Evolutionary conservation across 164 flowering plant genomes (phyloP).

Genomic region (Vitis rotundifolia): DNA sequence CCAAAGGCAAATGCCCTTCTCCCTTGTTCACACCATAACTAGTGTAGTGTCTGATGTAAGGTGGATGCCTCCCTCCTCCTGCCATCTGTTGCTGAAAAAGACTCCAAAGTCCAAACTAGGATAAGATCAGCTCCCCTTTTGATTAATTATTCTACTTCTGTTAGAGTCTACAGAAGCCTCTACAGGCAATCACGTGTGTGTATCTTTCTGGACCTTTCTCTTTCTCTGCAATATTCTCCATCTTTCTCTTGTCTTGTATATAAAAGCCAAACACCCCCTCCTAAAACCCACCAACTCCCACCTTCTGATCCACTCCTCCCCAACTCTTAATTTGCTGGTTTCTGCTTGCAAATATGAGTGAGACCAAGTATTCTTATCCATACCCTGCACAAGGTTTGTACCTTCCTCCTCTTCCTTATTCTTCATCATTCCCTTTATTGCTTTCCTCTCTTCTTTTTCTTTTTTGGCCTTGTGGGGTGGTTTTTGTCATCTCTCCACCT

Average conservation of each 20-base stretch:
- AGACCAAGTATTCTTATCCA: slow-evolving; percentile 42
- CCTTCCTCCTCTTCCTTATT: not conserved
- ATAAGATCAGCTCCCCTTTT: too few species aligned
- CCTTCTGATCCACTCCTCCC: not conserved
- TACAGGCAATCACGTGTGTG: not conserved
- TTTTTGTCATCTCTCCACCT: too few species aligned
- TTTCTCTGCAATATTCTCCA: not conserved
- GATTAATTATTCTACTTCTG: too few species aligned
- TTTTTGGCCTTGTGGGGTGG: too few species aligned
- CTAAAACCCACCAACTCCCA: not conserved
- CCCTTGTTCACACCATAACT: too few species aligned
- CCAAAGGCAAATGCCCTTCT: too few species aligned
- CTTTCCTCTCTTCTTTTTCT: not conserved
- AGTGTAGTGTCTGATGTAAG: too few species aligned
- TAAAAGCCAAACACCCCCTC: too few species aligned
- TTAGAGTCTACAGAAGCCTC: not conserved
- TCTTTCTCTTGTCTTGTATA: not conserved
- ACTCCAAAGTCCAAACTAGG: too few species aligned
- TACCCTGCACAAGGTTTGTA: slow-evolving; percentile 37
- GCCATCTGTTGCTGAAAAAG: too few species aligned
- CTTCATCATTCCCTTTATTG: not conserved
- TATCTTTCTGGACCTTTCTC: not conserved
- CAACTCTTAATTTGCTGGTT: not conserved
- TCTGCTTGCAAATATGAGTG: slow-evolving; percentile 23
- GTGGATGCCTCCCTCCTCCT: too few species aligned